Percentiles rank a stretch among this genome's conserved stretches.
Evolutionary conservation across 129 eudicot species (phyloP).

Genomic region (Flaveria linearis): DNA sequence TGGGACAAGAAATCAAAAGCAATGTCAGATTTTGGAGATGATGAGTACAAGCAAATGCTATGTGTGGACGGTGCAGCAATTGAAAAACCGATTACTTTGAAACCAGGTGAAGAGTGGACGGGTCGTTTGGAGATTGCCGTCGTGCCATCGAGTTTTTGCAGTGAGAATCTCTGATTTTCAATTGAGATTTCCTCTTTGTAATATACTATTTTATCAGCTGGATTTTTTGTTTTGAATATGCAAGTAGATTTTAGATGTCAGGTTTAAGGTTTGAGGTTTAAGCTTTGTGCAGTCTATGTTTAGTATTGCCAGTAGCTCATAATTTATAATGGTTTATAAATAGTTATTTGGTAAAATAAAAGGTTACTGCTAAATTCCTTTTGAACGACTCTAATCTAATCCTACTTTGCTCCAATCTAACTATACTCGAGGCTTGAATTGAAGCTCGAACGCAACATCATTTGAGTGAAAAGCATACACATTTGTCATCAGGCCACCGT

Average conservation of each 20-base stretch:
- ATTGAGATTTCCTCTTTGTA: conserved; percentile 32
- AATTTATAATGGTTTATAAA: no score
- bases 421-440: no score
- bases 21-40: conserved; percentile 84
- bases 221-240: conserved; percentile 26
- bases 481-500: no score
- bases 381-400: no score
- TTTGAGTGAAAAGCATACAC: no score
- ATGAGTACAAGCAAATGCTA: conserved; percentile 84
- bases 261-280: conserved; percentile 24
- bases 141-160: conserved; percentile 75
- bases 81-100: conserved; percentile 72
- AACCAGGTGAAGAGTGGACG: conserved; percentile 92
- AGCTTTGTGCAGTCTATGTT: conserved; percentile 23
- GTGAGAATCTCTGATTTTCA: conserved; percentile 61
- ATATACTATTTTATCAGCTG: conserved; percentile 19
- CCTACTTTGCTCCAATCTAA: no score
- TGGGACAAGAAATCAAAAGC: conserved; percentile 94
- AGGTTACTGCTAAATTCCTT: no score
- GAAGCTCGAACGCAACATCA: no score
- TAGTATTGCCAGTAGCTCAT: conserved; percentile 26
- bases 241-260: conserved; percentile 33
- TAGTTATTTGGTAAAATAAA: no score
- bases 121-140: conserved; percentile 72
- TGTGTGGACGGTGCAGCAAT: conserved; percentile 86